A percentile compares a stretch with the other conserved stretches of the same genome.
phyloP scores from a whole-genome alignment of 164 flowering plant genomes.

The Magnolia officinalis region DNA sequence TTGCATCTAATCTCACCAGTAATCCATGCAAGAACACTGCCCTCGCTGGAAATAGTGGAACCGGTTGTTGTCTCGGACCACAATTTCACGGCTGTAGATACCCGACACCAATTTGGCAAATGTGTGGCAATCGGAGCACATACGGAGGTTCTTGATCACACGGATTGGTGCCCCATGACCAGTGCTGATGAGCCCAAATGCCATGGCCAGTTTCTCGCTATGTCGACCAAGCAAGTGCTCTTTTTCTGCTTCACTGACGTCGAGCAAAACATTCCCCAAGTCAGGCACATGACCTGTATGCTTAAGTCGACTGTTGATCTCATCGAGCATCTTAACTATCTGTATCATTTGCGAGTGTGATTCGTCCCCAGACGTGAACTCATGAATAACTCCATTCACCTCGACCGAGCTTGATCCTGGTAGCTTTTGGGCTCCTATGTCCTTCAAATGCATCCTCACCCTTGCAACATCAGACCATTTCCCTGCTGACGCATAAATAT shows the following conservation, averaged over 20 bases:
- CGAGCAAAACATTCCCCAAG: constrained; percentile 40
- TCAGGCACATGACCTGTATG: constrained; percentile 48
- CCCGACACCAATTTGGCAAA: constrained; percentile 46
- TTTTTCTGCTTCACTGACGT: constrained; percentile 53
- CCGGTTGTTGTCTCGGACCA: constrained; percentile 46
- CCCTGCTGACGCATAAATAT: constrained; percentile 53
- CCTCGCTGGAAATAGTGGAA: constrained; percentile 53
- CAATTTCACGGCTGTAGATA: constrained; percentile 42
- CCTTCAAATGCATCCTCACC: constrained; percentile 46
- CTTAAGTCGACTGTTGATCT: constrained; percentile 32
- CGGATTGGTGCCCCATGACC: constrained; percentile 33
- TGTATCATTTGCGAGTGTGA: constrained; percentile 33
- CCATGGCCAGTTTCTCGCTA: constrained; percentile 59
- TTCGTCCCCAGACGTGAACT: constrained; percentile 54
- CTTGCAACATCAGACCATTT: constrained; percentile 53
- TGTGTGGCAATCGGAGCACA: constrained; percentile 60
- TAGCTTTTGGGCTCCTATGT: constrained; percentile 42
- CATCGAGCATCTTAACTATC: constrained; percentile 36
- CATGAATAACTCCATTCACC: constrained; percentile 40
- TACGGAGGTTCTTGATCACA: constrained; percentile 54
- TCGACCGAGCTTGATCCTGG: constrained; percentile 62
- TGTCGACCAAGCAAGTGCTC: constrained; percentile 46
- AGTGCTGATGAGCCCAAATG: constrained; percentile 48
- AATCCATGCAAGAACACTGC: constrained; percentile 57
- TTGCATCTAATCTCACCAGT: constrained; percentile 33